phyloP scores from a whole-genome alignment of 2,329 filamentous ascomycete species.

The Pseudogymnoascus sp. region DNA sequence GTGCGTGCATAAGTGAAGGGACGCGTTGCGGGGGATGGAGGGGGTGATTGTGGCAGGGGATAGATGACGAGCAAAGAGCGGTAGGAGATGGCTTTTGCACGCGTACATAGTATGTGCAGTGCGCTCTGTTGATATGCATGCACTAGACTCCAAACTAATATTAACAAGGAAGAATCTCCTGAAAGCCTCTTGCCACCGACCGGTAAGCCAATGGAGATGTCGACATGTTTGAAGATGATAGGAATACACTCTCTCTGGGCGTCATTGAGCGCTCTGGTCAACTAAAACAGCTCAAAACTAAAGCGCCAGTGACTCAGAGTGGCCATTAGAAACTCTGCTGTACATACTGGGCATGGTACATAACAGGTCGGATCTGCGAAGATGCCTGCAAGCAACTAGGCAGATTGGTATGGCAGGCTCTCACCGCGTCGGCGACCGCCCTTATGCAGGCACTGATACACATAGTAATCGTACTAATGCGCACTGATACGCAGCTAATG shows the following conservation, averaged over 20 bases:
- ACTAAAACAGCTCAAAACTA: no score
- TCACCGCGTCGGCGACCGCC: no score
- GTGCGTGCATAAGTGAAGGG: neutral
- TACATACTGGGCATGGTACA: no score
- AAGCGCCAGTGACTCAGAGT: neutral
- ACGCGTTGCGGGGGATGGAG: neutral
- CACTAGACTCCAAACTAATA: neutral
- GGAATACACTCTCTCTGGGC: neutral
- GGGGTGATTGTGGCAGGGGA: neutral
- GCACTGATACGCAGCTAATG: no score
- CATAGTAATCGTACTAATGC: no score
- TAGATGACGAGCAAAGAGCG: neutral
- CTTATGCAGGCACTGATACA: slow-evolving; percentile 4
- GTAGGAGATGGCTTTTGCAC: neutral
- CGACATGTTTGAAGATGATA: neutral
- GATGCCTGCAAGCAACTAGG: no score
- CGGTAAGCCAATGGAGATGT: neutral
- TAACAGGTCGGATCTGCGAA: no score
- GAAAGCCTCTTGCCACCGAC: neutral
- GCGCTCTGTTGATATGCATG: no score
- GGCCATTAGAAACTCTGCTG: neutral
- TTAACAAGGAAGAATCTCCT: neutral
- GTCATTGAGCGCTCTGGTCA: neutral
- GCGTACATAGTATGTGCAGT: neutral
- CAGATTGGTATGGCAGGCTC: no score